These are phyloP conservation scores for Ochromonas danica DNA, from an alignment of 108 stramenopile species.

Conservation along the genomic window DNA sequence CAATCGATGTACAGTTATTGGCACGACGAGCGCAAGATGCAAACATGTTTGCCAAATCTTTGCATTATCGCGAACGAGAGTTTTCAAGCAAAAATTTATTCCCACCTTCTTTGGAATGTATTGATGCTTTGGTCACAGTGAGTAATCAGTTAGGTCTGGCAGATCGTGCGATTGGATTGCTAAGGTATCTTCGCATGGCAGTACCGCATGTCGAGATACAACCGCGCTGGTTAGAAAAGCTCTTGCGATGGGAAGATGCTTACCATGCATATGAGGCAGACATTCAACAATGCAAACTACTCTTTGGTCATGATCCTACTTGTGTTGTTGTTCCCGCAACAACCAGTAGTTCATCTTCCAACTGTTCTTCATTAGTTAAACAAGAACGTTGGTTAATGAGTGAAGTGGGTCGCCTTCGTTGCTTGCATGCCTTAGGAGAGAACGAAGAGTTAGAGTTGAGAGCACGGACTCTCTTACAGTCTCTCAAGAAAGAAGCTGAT, in stretches of 20 bases:
- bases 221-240: constrained; percentile 50
- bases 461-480: constrained; percentile 37
- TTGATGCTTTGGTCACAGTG: constrained; percentile 48
- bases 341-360: not conserved
- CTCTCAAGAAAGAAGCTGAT: constrained; percentile 1
- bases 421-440: constrained; percentile 48
- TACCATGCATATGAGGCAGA: constrained; percentile 41
- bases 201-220: constrained; percentile 3
- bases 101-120: constrained; percentile 35
- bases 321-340: not conserved
- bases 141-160: constrained; percentile 47
- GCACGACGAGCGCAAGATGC: constrained; percentile 39
- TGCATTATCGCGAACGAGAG: constrained; percentile 45
- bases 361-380: not conserved
- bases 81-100: not conserved
- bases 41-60: constrained; percentile 49
- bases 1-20: constrained; percentile 42
- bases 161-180: constrained; percentile 43
- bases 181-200: not conserved
- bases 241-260: constrained; percentile 43
- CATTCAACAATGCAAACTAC: constrained; percentile 8
- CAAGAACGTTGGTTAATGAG: not conserved
- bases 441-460: constrained; percentile 40
- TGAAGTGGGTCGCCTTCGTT: constrained; percentile 40
- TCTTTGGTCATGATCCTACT: not conserved